Evolutionary conservation across 306 rosid species (phyloP).

Genomic region (Dryas alaskensis): DNA sequence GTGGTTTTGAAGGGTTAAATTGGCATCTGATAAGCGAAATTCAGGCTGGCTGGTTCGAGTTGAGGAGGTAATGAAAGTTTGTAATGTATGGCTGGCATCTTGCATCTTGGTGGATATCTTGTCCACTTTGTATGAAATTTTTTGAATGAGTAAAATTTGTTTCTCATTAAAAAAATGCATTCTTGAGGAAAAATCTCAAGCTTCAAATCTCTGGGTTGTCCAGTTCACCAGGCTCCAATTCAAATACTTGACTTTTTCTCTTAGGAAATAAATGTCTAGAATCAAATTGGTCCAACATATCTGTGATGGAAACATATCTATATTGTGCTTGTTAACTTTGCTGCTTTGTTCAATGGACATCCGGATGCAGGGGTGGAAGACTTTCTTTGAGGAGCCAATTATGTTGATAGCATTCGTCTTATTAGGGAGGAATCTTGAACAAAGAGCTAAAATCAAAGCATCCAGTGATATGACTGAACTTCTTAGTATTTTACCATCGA

Average conservation of each 20-base stretch:
- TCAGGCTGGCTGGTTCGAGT: too few relatives aligned
- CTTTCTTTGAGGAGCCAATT: conserved; percentile 96
- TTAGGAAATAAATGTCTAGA: not conserved
- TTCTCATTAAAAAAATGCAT: not conserved
- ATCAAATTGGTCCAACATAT: not conserved
- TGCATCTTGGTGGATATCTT: too few relatives aligned
- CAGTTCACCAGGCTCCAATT: not conserved
- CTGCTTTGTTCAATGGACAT: conserved; percentile 14
- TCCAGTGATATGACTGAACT: conserved; percentile 97
- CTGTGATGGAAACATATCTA: not conserved
- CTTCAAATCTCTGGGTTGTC: not conserved
- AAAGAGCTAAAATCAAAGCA: conserved; percentile 96
- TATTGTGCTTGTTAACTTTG: not conserved
- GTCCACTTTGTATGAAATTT: too few relatives aligned
- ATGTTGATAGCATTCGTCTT: conserved; percentile 96
- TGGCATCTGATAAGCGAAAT: too few relatives aligned
- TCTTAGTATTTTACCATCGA: conserved; percentile 80
- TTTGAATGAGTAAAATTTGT: too few relatives aligned
- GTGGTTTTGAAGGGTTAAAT: too few relatives aligned
- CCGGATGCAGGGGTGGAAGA: conserved; percentile 88
- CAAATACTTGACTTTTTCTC: not conserved
- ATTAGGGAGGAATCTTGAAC: conserved; percentile 96
- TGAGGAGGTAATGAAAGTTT: too few relatives aligned
- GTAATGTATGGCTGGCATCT: too few relatives aligned
- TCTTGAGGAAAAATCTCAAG: not conserved